Percentiles rank a stretch among this genome's conserved stretches.
Conservation (phyloP, 148 eudicot species). For the Heliamphora exappendiculata region DNA sequence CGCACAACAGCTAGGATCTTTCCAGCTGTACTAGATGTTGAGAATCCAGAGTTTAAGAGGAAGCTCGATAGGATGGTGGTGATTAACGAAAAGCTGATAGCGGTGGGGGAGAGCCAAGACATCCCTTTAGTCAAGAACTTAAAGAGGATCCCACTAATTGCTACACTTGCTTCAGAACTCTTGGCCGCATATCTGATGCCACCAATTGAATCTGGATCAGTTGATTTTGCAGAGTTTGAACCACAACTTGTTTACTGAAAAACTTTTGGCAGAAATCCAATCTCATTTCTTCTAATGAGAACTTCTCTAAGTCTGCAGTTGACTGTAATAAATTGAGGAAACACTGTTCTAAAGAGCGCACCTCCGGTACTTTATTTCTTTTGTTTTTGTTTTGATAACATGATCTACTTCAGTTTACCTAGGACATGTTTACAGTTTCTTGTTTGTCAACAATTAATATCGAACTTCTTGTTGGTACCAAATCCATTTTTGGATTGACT, state of each 20-base stretch:
- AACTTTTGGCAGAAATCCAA: neutral
- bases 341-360: neutral
- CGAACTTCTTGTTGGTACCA: too few species aligned
- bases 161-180: constrained; percentile 74
- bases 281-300: neutral
- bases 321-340: neutral
- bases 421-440: too few species aligned
- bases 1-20: constrained; percentile 97
- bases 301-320: neutral
- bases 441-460: too few species aligned
- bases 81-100: constrained; percentile 55
- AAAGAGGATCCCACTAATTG: constrained; percentile 80
- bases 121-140: constrained; percentile 76
- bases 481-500: too few species aligned
- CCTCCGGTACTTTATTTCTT: too few species aligned
- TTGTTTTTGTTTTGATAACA: too few species aligned
- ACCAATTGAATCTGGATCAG: constrained; percentile 94
- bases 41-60: constrained; percentile 97
- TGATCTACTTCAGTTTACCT: too few species aligned
- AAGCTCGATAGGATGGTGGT: constrained; percentile 89
- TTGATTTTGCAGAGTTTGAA: constrained; percentile 90
- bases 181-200: constrained; percentile 94
- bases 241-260: constrained; percentile 81
- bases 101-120: constrained; percentile 53
- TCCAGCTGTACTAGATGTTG: constrained; percentile 96